Conservation (phyloP, 345 rosid species). For the Geranium brycei region DNA sequence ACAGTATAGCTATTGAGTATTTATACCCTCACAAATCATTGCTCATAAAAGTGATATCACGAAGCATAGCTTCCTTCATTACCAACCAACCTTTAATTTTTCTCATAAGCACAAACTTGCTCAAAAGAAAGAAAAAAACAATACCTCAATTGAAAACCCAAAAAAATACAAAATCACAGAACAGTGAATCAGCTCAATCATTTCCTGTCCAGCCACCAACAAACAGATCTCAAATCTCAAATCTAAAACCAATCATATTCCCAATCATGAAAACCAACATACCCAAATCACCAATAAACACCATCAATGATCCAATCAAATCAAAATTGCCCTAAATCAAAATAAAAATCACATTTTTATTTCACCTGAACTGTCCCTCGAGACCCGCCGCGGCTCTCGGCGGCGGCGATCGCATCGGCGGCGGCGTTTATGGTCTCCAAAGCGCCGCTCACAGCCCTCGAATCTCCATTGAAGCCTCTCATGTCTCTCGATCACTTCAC, state of each 20-base stretch:
- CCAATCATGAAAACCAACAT: neutral
- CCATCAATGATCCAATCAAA: neutral
- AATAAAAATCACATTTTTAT: neutral
- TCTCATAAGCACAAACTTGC: neutral
- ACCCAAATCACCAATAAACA: neutral
- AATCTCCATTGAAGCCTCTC: slow-evolving; percentile 33
- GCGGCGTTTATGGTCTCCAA: slow-evolving; percentile 74
- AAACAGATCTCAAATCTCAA: no score
- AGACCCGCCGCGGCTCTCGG: slow-evolving; percentile 54
- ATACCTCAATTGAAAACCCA: neutral
- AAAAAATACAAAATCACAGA: neutral
- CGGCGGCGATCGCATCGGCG: slow-evolving; percentile 74
- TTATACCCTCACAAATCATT: no score
- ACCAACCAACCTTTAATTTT: neutral
- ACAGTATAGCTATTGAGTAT: no score
- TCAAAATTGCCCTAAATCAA: neutral
- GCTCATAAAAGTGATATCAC: no score
- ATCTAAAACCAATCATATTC: neutral
- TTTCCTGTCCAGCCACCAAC: no score
- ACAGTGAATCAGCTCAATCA: no score
- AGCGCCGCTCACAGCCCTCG: slow-evolving; percentile 29
- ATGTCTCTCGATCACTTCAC: slow-evolving; percentile 12
- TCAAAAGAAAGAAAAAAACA: no score
- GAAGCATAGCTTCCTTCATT: neutral
- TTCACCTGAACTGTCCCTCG: slow-evolving; percentile 46